Evolutionary conservation across 1,139 yeast species (phyloP), one percentile per base, ranked within the genome.

Genomic region (Kodamaea fungicola): DNA sequence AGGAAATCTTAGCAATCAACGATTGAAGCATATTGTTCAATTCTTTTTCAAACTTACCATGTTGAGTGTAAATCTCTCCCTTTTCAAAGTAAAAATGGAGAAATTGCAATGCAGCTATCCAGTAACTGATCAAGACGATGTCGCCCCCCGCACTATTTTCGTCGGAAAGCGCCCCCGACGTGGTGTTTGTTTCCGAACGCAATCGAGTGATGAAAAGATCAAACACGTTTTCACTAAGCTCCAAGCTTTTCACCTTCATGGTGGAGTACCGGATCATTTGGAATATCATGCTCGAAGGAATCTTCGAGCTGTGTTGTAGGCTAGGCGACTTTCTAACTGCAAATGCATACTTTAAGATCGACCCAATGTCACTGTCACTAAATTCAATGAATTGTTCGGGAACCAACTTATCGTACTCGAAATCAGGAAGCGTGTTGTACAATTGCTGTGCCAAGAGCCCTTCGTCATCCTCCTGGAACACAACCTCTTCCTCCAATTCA

Each of bases 41-140:
- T 42, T 81, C 86, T 51, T 81, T 88, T 35, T 83, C 56, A 28
- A 81, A 64, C 22, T 61, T 55, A 2, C 89, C 87, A 47, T 79
- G 74, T 32, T 61, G 61, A 16, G 57, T 50, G 55, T 79, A 80
- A 36, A 82, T 67, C 7, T 70, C 74, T 47, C 76, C 81, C 44
- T 80, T 76, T 36, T 72, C 59, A 28, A 83, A 56, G 54, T 81
- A 83, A 52, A 78, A 83, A 52, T 80, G 83, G 38, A 84, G 57
- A 49, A 80, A 82, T 45, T 83, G 84, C 30, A 82, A 54, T 8
- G 78, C 78, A 4, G 88, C 75, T 29, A 84, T 67, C 90, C 92
- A 83, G 52, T 83, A 83, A 44, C 90, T 80, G 40, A 81, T 71
- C 27, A 74, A 57, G 7, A 83, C 86, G 39, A 84, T 80, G 53